Conservation (phyloP, 352 stramenopile genomes). For the Phytophthora citricola region DNA sequence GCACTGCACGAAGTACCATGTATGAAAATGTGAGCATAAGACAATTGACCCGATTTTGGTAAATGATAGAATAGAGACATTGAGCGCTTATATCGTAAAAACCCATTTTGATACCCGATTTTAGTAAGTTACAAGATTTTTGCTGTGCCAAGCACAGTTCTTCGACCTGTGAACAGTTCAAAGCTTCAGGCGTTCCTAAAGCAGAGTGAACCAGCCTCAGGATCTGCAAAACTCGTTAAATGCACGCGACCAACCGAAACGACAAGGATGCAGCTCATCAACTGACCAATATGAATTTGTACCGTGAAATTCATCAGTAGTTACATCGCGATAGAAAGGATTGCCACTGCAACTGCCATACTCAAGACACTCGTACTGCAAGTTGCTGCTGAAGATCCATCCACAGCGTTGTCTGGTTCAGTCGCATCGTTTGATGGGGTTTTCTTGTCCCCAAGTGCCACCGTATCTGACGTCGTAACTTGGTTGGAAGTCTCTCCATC, state of each 20-base stretch:
- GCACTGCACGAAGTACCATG: too few relatives aligned
- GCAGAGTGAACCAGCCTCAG: background rate
- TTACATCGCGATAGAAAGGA: background rate
- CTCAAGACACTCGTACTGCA: background rate
- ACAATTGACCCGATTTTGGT: too few relatives aligned
- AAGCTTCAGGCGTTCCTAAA: background rate
- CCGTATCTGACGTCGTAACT: background rate
- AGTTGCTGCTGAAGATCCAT: background rate
- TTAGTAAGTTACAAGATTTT: too few relatives aligned
- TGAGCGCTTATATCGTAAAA: too few relatives aligned
- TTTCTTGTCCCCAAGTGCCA: background rate
- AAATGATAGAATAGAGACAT: too few relatives aligned
- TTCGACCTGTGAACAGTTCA: background rate
- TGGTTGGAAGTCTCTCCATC: slow-evolving; percentile 2
- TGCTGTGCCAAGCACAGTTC: too few relatives aligned
- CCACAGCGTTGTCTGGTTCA: background rate
- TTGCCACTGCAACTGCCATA: background rate
- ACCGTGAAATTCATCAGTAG: background rate
- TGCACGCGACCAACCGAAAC: slow-evolving; percentile 3
- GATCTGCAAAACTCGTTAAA: background rate
- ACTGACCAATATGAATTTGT: background rate
- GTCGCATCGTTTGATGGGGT: background rate
- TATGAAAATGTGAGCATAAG: too few relatives aligned
- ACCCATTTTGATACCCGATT: too few relatives aligned
- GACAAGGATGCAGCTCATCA: slow-evolving; percentile 1